Base-by-base conservation (phyloP, 2,329 filamentous ascomycete genomes). In the Diaporthe ilicicola region DNA sequence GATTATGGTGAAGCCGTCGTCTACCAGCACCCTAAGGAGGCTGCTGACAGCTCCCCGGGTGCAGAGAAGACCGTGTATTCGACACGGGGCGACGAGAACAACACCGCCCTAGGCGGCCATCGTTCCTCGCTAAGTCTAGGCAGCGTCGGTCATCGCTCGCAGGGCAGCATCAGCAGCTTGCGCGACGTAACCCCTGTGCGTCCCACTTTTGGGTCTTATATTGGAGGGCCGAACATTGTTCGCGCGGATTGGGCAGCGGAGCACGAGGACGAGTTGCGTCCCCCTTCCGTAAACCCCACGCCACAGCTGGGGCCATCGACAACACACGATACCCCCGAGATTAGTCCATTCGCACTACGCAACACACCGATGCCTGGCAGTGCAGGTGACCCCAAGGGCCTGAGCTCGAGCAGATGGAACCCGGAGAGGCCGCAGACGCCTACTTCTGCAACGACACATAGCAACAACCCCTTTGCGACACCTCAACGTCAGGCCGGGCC, bases 361-460 rank as follows among this genome's bases (percentile, higher is more conserved):
- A 73, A 74, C 37, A 62, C 69, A 5, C 55, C 64, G 15, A 44
- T 53, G 27, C 37, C 42, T 3, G 32, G 55, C 6, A n/a, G 24
- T n/a, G 50, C 17, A n/a, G 13, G 24, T 44, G 71, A 55, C 4
- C 51, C 59, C 10, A 74, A 72, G n/a, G 76, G 79, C 7, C 76
- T 80, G 6, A 75, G 74, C 1, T 72, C 74, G 17, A 81, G 79
- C 74, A 73, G 75, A 10, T 78, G 78, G 68, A 76, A 76, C 54
- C 73, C 75, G 22, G 66, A 74, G 4, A 72, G 75, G 22, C 74
- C 76, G 4, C 72, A 70, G 39, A 77, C 76, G 15, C 74, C 73
- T 24, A 67, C 73, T 44, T 68, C 54, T n/a, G 48, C 46, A 24
- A 42, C 54, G 27, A 24, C 62, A 19, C 69, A 46, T 15, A 69